Base-by-base conservation (phyloP, 2,329 filamentous ascomycete genomes). In the Hypoxylon sp. region DNA sequence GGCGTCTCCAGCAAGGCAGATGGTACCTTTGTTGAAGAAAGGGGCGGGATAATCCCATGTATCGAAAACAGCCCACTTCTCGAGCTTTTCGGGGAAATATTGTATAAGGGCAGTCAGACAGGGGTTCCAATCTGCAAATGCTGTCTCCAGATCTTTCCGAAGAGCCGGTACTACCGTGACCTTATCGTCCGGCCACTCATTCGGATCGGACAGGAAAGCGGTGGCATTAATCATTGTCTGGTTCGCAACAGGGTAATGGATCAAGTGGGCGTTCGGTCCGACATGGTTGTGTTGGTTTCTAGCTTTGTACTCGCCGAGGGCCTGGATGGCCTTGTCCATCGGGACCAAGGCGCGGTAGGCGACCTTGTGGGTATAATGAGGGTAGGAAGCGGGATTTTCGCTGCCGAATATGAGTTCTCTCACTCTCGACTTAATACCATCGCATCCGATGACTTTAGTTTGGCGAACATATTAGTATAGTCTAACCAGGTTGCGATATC, bases 351-450 rank as follows among this genome's bases (percentile, higher is more conserved):
- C 84, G 3, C 85, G 80, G 69, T 86, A 87, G 0, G 82, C 85
- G 66, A 85, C 85, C 70, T 87, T 87, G 53, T 84, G 82, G 0
- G 82, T 84, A 71, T 85, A 88, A 1, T 80, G 76, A 0, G 86
- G 82, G 14, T 80, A 74, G 0, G 82, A 79, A 3, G 82, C 80
- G 0, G 81, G 81, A 67, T 81, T 73, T 0, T 80, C 73, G 1
- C 76, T 75, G 0, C 82, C 82, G 0, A 87, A 76, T 2, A 87
- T 75, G 5, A 83, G 67, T 37, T 80, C 68, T 26, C 86, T 78
- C 3, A 84, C 81, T 33, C 80, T 78, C 4, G 83, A 85, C 74
- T 84, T 84, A 69, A 86, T 82, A 2, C 84, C 84, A 69, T 86
- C 84, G 59, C 81, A 82, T 2, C 83, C 83, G 55, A 85, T 78